Evolutionary conservation across 768 basidiomycete genomes (phyloP).

Genomic region (Boletus rufocinnamomeus): DNA sequence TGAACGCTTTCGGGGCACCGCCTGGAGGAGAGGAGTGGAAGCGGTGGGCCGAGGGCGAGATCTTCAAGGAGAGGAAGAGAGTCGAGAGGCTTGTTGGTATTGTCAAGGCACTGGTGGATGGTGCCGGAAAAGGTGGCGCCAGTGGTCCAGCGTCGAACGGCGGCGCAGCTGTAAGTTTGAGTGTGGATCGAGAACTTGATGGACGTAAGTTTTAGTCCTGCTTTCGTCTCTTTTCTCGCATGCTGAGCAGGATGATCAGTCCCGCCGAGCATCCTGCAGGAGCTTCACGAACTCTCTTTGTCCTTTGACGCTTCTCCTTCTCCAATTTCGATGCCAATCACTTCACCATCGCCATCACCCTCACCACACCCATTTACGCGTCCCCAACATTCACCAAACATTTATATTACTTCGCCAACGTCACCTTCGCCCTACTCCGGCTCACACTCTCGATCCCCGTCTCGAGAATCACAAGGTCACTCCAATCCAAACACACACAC

Average conservation of each 20-base stretch:
- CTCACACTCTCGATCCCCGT: constrained; percentile 23
- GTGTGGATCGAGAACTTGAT: constrained; percentile 15
- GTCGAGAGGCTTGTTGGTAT: constrained; percentile 61
- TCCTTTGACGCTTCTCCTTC: constrained; percentile 26
- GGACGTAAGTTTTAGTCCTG: constrained; percentile 12
- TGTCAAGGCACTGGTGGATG: constrained; percentile 64
- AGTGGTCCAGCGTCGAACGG: neutral
- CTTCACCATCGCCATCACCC: constrained; percentile 32
- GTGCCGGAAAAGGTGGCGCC: constrained; percentile 45
- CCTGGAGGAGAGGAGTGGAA: constrained; percentile 29
- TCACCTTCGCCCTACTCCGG: constrained; percentile 37
- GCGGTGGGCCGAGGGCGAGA: constrained; percentile 39
- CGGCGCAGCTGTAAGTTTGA: neutral
- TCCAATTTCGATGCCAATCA: constrained; percentile 16
- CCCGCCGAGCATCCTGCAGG: constrained; percentile 24
- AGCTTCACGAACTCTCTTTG: constrained; percentile 31
- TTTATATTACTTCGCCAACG: constrained; percentile 69
- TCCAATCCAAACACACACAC: constrained; percentile 9
- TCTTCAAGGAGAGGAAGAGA: constrained; percentile 58
- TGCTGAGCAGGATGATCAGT: constrained; percentile 18
- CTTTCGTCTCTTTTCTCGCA: neutral
- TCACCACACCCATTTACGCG: constrained; percentile 23
- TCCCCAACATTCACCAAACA: constrained; percentile 53
- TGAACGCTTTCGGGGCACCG: constrained; percentile 8
- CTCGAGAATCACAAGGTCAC: constrained; percentile 22